A percentile compares a stretch with the other conserved stretches of the same genome.
Evolutionary conservation across 805 yeast genomes (phyloP).

Genomic region (Hanseniaspora guilliermondii): DNA sequence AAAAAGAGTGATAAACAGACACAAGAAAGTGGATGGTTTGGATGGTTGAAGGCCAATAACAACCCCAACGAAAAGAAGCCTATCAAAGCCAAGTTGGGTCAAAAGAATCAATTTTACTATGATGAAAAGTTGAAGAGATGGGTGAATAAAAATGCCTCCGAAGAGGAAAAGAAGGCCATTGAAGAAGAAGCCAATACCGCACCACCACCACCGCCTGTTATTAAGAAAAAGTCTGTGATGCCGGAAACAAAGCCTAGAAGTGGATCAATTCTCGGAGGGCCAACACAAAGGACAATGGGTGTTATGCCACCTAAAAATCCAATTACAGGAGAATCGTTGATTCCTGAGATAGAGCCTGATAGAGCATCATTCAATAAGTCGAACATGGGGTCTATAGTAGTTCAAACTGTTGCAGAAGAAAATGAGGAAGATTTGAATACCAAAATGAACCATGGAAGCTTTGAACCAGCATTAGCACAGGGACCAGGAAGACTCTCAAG

Average conservation of each 20-base stretch:
- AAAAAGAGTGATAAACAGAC: constrained; percentile 17
- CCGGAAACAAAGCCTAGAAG: constrained; percentile 30
- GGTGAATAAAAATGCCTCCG: constrained; percentile 59
- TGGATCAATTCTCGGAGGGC: constrained; percentile 23
- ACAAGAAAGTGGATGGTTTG: constrained; percentile 34
- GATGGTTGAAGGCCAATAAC: constrained; percentile 44
- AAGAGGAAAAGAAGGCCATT: constrained; percentile 47
- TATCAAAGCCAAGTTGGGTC: constrained; percentile 76
- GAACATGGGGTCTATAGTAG: background rate
- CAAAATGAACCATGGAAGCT: constrained; percentile 5
- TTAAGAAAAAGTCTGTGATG: constrained; percentile 28
- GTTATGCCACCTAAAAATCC: constrained; percentile 28
- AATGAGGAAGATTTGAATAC: constrained; percentile 8
- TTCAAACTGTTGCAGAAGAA: constrained; percentile 13
- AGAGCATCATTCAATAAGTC: constrained; percentile 8
- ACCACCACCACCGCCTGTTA: constrained; percentile 38
- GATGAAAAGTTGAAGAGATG: constrained; percentile 79
- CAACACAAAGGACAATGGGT: constrained; percentile 25
- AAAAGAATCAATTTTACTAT: constrained; percentile 56
- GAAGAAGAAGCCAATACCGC: constrained; percentile 65
- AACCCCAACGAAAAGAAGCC: constrained; percentile 61
- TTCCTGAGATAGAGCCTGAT: constrained; percentile 14
- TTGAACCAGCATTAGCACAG: background rate
- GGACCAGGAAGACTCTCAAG: constrained; percentile 18
- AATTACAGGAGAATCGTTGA: constrained; percentile 26